Base-by-base conservation (phyloP, 768 basidiomycete genomes). In the Lactarius sp. region DNA sequence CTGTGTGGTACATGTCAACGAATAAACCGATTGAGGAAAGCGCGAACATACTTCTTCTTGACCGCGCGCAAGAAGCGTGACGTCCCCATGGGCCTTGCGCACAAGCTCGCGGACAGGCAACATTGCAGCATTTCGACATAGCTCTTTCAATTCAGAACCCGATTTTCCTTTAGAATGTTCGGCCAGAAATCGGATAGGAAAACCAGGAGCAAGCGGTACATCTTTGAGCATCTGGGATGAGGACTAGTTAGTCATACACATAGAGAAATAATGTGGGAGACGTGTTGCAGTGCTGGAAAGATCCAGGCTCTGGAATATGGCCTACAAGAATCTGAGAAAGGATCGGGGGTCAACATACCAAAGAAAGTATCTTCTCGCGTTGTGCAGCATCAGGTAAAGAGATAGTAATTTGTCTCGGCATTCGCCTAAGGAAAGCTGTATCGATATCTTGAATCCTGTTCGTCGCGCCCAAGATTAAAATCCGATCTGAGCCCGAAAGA, bases 381-480 rank as follows among this genome's bases (percentile, higher is more conserved):
- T 98, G 94, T 3, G 85, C 81, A 6, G 75, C 72, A 61, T 90
- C 85, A 3, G 97, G 97, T 16, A 98, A 78, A 6, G 83, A 79
- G 61, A 99, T 83, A 1, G 90, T 82, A 73, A 98, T 98, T 12
- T 94, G 91, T 74, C 96, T 98, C 1, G 97, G 97, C 94, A 99
- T 94, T n/a, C 95, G 87, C n/a, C 91, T 83, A 27, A 94, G 77
- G 67, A 94, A 90, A 33, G 92, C 90, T 2, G 85, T 76, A 71
- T 94, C 92, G 59, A 94, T 93, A 67, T 98, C 97, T 71, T 88
- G 88, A 20, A 95, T 94, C 62, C 96, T 79, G 73, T 99, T 98
- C 8, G 96, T 98, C 0, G 96, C 95, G 16, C 96, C 96, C 2
- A 99, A 84, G 6, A 97, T 90, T 63, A 98, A 72, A 67, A 98